Evolutionary conservation across 176 grass and related monocot genomes (phyloP), one percentile per base, ranked within the genome.

Genomic region (Oryza australiensis): DNA sequence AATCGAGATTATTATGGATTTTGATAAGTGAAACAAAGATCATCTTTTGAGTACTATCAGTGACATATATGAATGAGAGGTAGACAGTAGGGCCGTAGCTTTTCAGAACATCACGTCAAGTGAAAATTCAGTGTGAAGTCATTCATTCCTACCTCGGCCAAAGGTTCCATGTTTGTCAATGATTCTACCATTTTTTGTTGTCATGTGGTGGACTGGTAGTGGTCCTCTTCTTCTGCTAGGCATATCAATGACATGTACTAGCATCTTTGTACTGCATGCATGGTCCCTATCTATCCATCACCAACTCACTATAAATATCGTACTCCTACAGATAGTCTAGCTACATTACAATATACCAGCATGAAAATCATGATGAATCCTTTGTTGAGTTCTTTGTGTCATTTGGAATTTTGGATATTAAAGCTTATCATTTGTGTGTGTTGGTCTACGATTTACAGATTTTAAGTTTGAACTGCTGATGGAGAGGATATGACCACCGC

Each of bases 91-190:
- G 63, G 9, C 4, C 20, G 32, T 51, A n/a, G n/a, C 33, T 55
- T 57, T 67, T 23, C 10, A 32, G 23, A 15, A 11, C 42, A 12
- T 55, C 43, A 22, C 72, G 9, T 74, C 43, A 32, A 40, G 70
- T 75, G 81, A 38, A 84, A 79, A 34, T 74, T 62, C 62, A 0
- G 9, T 74, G 38, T 35, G 55, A 60, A 62, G 74, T 40, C 74
- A 11, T 62, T 23, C 12, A 28, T 70, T n/a, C 27, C 12, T 28
- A 45, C 14, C 67, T 26, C 3, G 13, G 55, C 10, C 9, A 53
- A 29, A 29, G 32, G 49, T 13, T 32, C 20, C 46, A 84, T 80
- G 86, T 79, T 40, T 12, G 79, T 87, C 80, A 88, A 79, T 79
- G 74, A 59, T 22, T 41, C n/a, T 41, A 28, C 12, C 68, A 4